Evolutionary conservation across 116 monocot genomes (phyloP).

Genomic region (Cymodocea nodosa): DNA sequence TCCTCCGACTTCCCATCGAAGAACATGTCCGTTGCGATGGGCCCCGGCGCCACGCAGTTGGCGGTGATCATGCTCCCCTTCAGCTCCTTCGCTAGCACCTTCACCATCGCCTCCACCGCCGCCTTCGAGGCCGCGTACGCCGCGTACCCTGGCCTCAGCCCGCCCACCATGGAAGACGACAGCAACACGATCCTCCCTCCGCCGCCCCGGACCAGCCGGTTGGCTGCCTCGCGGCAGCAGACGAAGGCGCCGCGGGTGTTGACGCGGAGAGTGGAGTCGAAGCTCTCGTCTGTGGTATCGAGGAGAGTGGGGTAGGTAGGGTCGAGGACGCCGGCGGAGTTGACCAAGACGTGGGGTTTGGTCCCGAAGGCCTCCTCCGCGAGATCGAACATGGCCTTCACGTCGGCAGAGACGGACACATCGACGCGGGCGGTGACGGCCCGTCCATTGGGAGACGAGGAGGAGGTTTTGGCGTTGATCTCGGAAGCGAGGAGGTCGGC

Average conservation of each 20-base stretch:
- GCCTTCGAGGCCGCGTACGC: constrained; percentile 43
- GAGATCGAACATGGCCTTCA: constrained; percentile 44
- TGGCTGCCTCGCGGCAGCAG: constrained; percentile 13
- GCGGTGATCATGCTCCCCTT: too few relatives aligned
- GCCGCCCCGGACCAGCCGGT: constrained; percentile 24
- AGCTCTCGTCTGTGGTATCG: constrained; percentile 18
- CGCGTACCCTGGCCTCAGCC: constrained; percentile 8
- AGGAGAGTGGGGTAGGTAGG: constrained; percentile 19
- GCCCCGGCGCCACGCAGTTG: too few relatives aligned
- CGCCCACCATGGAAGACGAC: constrained; percentile 16
- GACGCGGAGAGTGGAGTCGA: constrained; percentile 24
- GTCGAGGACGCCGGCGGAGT: constrained; percentile 32
- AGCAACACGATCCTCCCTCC: constrained; percentile 36
- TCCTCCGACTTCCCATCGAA: constrained; percentile 41
- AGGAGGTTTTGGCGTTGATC: constrained; percentile 18
- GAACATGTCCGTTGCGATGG: too few relatives aligned
- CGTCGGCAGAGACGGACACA: constrained; percentile 29
- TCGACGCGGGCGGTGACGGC: constrained; percentile 40
- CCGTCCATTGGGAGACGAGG: not conserved
- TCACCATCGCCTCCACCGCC: constrained; percentile 36
- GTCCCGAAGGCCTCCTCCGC: constrained; percentile 35
- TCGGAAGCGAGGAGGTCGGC: constrained; percentile 39
- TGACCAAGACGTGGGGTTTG: constrained; percentile 36
- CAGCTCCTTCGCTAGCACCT: constrained; percentile 9
- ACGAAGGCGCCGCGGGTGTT: constrained; percentile 12